Evolutionary conservation across 257 asterid genomes (phyloP), one percentile per base, ranked within the genome.

Genomic region (Fraxinus pennsylvanica): DNA sequence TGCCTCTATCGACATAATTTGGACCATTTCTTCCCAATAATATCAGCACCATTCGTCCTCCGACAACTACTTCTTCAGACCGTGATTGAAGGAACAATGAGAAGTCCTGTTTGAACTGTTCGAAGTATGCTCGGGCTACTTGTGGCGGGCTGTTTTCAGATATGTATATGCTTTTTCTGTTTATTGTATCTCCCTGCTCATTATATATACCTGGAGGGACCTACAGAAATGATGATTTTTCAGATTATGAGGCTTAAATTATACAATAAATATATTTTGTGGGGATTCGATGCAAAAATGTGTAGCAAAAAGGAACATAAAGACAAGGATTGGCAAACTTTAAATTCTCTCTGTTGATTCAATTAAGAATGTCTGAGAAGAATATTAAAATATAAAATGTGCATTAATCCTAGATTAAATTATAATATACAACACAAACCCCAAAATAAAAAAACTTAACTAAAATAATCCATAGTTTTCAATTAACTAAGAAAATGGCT

Each of bases 31-130:
- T 88, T 67, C 94, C 99, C 82, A 92, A 63, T 73, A 92, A 57
- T 25, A 91, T 86, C 10, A 96, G 79, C 76, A 90, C 92, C 99
- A 96, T 96, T 74, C 84, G 74, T n/a, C 99, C 99, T 36, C 97
- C 93, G 6, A 47, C 22, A 8, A 92, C 72, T 5, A 93, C 76
- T 83, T 96, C 98, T 71, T 76, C 72, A 0, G 98, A 86, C 79
- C 98, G 73, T 19, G 92, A 92, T 47, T 68, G 79, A 0, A 96
- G 91, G 81, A 93, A 93, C 79, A 87, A 33, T 1, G 90, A 85
- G 21, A 92, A 91, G 61, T 93, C 99, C 69, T 86, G 82, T 57
- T 84, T 81, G 79, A 93, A 96, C 75, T 93, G 99, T 10, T 78
- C 73, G 12, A 33, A 43, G 80, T 93, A 93, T 1, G 92, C 93